Evolutionary conservation across 2,329 filamentous ascomycete genomes (phyloP), one percentile per base, ranked within the genome.

Genomic region (Botrytis medusae): DNA sequence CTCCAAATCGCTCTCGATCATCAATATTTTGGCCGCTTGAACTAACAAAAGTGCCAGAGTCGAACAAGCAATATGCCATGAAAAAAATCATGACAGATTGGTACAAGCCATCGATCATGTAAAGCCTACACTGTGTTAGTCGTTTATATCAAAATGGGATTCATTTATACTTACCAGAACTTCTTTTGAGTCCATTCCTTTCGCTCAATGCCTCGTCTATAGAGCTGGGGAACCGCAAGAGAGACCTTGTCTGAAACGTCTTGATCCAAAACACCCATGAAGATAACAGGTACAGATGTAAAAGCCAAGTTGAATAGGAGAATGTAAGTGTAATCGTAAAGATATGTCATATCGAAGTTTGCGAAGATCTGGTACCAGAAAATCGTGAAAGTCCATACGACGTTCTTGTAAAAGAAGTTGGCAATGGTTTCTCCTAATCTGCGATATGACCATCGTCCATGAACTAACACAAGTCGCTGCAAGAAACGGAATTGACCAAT

Each of bases 381-480:
- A 74, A 99, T 92, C 61, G 92, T 89, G 81, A 98, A 95, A 0
- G 94, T 96, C 96, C 96, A 99, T 70, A 98, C 92, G 83, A 99
- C 92, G 85, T 98, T 99, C 92, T 99, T 99, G 89, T 98, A 99
- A 86, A 99, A 99, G 87, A 99, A 99, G 83, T 99, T 99, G 82
- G 94, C 94, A 79, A 97, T 98, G 64, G 92, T 93, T 85, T 99
- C 96, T 44, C 92, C 94, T 82, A 99, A 85, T 78, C 96, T 90
- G 71, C 95, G 90, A 84, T 99, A 99, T n/a, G 94, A 97, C 93
- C 95, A 98, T 74, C 95, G 90, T 74, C 95, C 95, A 81, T 98
- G 95, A 7, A 98, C 94, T 32, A 98, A 88, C 44, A 98, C 88
- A 74, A 98, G 86, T 72, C 95, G 87, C 78, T 94, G 91, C 69